Evolutionary conservation across 495 filamentous ascomycete genomes (phyloP).

Genomic region (Neurospora sp.): DNA sequence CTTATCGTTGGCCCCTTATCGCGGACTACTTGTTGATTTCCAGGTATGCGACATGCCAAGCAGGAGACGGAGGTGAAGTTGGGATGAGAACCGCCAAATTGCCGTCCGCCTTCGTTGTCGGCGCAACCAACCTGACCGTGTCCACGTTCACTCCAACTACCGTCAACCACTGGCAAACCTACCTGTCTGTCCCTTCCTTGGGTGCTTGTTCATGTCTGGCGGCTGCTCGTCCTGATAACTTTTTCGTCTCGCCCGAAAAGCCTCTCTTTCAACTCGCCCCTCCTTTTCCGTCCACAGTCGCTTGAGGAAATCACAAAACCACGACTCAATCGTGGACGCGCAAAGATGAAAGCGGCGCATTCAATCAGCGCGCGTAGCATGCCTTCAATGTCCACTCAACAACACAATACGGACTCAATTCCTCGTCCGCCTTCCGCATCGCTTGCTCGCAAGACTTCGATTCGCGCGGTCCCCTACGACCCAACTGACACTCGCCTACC

Average conservation of each 20-base stretch:
- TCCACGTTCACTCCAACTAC: neutral
- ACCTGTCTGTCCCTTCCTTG: neutral
- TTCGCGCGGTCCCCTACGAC: constrained; percentile 8
- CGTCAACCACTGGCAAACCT: neutral
- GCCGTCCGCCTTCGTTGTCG: neutral
- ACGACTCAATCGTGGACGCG: neutral
- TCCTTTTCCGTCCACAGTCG: neutral
- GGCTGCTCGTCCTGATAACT: neutral
- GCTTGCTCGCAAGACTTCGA: constrained; percentile 1
- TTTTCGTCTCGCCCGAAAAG: neutral
- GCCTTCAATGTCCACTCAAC: neutral
- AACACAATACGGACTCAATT: neutral
- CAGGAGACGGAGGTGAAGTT: neutral
- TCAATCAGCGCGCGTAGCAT: neutral
- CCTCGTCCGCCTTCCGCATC: neutral
- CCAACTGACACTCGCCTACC: neutral
- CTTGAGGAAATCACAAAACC: neutral
- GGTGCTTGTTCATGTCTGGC: neutral
- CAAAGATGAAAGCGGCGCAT: neutral
- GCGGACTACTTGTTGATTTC: neutral
- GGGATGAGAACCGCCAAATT: neutral
- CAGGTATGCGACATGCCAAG: neutral
- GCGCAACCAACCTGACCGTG: neutral
- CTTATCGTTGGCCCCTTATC: neutral
- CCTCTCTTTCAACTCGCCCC: neutral